Conservation (phyloP, 1,284 basidiomycete genomes). For the Cryptococcus jaspeensis region DNA sequence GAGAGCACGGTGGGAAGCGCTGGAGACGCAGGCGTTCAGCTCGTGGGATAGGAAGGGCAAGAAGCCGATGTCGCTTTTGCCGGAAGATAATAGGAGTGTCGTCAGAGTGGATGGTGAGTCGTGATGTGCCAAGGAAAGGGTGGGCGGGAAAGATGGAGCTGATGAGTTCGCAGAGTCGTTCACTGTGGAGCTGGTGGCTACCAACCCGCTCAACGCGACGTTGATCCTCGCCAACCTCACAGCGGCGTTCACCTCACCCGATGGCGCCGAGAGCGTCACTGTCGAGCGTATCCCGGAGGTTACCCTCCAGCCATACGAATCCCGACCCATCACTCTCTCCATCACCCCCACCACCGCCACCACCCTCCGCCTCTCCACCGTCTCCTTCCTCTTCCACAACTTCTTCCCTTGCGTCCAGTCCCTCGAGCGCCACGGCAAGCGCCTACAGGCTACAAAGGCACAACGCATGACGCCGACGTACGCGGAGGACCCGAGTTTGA, state of each 20-base stretch:
- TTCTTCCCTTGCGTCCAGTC: slow-evolving; percentile 50
- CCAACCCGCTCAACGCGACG: slow-evolving; percentile 53
- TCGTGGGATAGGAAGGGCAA: slow-evolving; percentile 46
- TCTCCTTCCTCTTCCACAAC: slow-evolving; percentile 52
- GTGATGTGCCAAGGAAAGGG: not conserved
- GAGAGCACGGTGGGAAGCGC: slow-evolving; percentile 22
- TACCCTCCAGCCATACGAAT: slow-evolving; percentile 48
- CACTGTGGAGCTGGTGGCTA: slow-evolving; percentile 48
- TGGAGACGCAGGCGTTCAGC: slow-evolving; percentile 33
- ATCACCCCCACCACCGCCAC: slow-evolving; percentile 27
- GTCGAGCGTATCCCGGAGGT: slow-evolving; percentile 38
- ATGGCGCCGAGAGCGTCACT: slow-evolving; percentile 14
- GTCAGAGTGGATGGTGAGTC: slow-evolving; percentile 42
- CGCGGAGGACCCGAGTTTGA: slow-evolving; percentile 49
- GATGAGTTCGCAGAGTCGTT: slow-evolving; percentile 39
- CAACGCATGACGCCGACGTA: slow-evolving; percentile 51
- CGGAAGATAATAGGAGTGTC: slow-evolving; percentile 22
- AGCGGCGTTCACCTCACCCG: slow-evolving; percentile 8
- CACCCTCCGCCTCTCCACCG: slow-evolving; percentile 33
- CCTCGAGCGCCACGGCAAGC: slow-evolving; percentile 47
- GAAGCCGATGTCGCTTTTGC: slow-evolving; percentile 36
- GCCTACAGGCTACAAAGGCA: slow-evolving; percentile 51
- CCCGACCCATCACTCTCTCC: slow-evolving; percentile 36
- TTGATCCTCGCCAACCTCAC: slow-evolving; percentile 34
- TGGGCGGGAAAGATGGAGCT: not conserved